Evolutionary conservation across 306 rosid genomes (phyloP).

Genomic region (Luffa aegyptiaca): DNA sequence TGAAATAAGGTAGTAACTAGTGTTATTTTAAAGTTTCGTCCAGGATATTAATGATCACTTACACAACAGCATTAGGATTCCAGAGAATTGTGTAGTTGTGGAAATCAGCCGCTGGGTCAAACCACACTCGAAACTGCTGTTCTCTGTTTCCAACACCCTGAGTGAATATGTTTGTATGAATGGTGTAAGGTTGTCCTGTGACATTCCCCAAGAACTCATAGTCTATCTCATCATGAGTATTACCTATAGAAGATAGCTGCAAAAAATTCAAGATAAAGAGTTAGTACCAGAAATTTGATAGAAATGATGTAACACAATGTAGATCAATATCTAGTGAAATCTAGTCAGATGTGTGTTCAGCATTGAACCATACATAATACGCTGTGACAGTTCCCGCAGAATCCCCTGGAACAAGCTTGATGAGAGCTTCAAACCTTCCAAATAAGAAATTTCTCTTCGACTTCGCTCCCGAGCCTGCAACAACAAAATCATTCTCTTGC

Average conservation of each 20-base stretch:
- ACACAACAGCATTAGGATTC: constrained; percentile 73
- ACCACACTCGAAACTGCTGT: constrained; percentile 81
- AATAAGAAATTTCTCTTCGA: constrained; percentile 61
- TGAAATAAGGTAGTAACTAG: not conserved
- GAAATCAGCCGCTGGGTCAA: constrained; percentile 67
- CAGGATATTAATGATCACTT: constrained; percentile 16
- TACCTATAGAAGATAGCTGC: constrained; percentile 69
- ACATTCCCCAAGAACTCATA: constrained; percentile 79
- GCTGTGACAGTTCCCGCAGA: constrained; percentile 90
- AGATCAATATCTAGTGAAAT: not conserved
- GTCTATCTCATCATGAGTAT: constrained; percentile 75
- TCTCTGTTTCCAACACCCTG: constrained; percentile 72
- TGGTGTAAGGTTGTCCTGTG: constrained; percentile 70
- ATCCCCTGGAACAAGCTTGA: constrained; percentile 57
- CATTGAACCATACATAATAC: constrained; percentile 46
- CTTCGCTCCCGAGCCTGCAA: constrained; percentile 67
- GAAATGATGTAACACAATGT: not conserved
- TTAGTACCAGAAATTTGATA: not conserved
- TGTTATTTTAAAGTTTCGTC: not conserved
- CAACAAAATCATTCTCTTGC: not conserved
- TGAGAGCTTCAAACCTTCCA: constrained; percentile 57
- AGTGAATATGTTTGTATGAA: constrained; percentile 61
- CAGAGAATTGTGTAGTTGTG: constrained; percentile 93
- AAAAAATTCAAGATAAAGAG: constrained; percentile 7
- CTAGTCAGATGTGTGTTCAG: not conserved